A percentile compares a stretch with the other conserved stretches of the same genome.
Evolutionary conservation across 2,329 filamentous ascomycete species (phyloP).

Genomic region (Ascochyta viciae-villosae): DNA sequence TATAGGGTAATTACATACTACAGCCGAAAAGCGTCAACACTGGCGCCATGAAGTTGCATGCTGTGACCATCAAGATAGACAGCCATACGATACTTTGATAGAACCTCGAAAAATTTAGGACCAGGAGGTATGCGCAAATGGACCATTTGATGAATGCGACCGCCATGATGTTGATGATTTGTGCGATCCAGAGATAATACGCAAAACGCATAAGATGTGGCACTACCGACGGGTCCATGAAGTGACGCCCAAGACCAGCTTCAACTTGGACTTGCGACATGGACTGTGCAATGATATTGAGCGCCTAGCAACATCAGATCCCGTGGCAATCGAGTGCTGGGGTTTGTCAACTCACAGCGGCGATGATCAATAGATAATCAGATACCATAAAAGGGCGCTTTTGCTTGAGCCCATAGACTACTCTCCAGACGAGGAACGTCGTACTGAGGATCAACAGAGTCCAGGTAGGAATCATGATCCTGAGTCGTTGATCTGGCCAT

Average conservation of each 20-base stretch:
- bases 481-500: too few relatives aligned
- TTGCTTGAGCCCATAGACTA: slow-evolving; percentile 27
- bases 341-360: slow-evolving; percentile 23
- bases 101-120: slow-evolving; percentile 34
- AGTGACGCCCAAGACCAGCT: slow-evolving; percentile 30
- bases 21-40: slow-evolving; percentile 34
- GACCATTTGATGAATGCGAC: slow-evolving; percentile 40
- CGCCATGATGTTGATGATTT: slow-evolving; percentile 37
- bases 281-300: slow-evolving; percentile 25
- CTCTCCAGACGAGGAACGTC: slow-evolving; percentile 31
- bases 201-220: slow-evolving; percentile 24
- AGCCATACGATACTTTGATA: slow-evolving; percentile 36
- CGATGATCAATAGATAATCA: slow-evolving; percentile 35
- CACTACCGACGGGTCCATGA: slow-evolving; percentile 28
- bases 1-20: neutral
- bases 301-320: slow-evolving; percentile 19
- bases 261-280: slow-evolving; percentile 21
- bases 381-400: slow-evolving; percentile 27
- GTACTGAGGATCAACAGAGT: slow-evolving; percentile 26
- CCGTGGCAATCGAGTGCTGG: neutral
- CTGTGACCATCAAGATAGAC: slow-evolving; percentile 35
- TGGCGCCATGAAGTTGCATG: slow-evolving; percentile 36
- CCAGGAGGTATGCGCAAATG: slow-evolving; percentile 38
- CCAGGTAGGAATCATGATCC: slow-evolving; percentile 15
- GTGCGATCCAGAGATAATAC: slow-evolving; percentile 33